phyloP scores from a whole-genome alignment of 768 basidiomycete species.

The Pulveroboletus sp. region DNA sequence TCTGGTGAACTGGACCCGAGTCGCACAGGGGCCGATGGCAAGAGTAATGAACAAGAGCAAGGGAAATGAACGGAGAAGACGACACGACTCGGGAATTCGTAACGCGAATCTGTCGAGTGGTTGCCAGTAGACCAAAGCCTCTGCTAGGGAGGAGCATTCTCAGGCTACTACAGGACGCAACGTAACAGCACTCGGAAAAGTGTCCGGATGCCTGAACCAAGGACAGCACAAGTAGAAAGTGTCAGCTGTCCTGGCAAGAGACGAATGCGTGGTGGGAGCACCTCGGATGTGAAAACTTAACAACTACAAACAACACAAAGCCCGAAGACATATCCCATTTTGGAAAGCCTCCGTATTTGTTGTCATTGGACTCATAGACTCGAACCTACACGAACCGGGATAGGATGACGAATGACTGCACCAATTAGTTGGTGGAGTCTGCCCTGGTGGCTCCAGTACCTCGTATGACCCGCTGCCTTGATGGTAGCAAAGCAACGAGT shows the following conservation, averaged over 20 bases:
- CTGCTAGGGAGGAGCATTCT: constrained; percentile 5
- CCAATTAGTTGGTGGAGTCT: no score
- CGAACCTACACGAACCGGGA: not conserved
- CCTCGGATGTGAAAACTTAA: no score
- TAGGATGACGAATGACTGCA: no score
- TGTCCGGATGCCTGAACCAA: no score
- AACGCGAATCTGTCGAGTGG: constrained; percentile 5
- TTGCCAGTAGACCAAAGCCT: not conserved
- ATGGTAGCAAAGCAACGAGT: not conserved
- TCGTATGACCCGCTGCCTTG: not conserved
- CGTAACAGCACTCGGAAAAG: no score
- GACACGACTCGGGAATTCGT: not conserved
- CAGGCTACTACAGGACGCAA: not conserved
- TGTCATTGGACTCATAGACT: not conserved
- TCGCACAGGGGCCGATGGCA: not conserved
- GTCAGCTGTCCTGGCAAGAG: not conserved
- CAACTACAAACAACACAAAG: not conserved
- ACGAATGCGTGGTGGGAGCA: not conserved
- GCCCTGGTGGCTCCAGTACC: not conserved
- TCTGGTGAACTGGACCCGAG: not conserved
- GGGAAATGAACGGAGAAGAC: not conserved
- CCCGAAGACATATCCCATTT: constrained; percentile 21
- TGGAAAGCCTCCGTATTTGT: constrained; percentile 12
- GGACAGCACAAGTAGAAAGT: not conserved
- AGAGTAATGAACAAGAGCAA: not conserved